Evolutionary conservation across 257 asterid species (phyloP), one percentile per base, ranked within the genome.

Genomic region (Nemophila menziesii): DNA sequence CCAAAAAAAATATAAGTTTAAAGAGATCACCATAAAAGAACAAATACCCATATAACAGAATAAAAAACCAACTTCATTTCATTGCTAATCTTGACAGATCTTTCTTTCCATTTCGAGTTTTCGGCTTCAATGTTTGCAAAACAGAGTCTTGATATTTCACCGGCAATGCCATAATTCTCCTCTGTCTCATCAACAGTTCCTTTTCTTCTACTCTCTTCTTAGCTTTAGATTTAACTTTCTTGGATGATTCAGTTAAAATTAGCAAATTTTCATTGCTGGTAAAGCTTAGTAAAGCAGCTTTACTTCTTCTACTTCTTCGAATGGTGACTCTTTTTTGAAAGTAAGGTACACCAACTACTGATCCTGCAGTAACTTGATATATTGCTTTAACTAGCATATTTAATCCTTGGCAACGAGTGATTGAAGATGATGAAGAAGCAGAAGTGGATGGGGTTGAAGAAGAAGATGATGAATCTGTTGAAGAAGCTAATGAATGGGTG

Each of bases 311-410:
- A 16, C 64, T 53, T 44, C 93, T 64, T 21, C 89, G 45, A 33
- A 66, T 78, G 8, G 67, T 60, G 20, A 83, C 82, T 39, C 94
- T 74, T 48, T 73, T 68, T 57, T 83, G 92, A 44, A 83, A 79
- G 61, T 83, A 83, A 1, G 95, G 95, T n/a, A 77, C 85, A 33
- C 92, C 95, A 49, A 85, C 68, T 26, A 69, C 63, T 5, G 95
- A 85, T 2, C 95, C 93, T 7, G 63, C 78, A 4, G 75, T 65
- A 8, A 85, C 92, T 51, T 72, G 79, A 66, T 78, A 71, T 52
- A 84, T 80, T 50, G 95, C 95, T 56, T 80, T 84, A 19, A 84
- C 95, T 27, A 85, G 87, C 54, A 85, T 86, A 80, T 85, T 85
- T 54, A 84, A 93, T 21, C 95, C 95, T 33, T 40, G 84, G 53